These are phyloP conservation scores for Pezicula radicicola DNA, from an alignment of 2,329 filamentous ascomycete species.

Conservation along the genomic window DNA sequence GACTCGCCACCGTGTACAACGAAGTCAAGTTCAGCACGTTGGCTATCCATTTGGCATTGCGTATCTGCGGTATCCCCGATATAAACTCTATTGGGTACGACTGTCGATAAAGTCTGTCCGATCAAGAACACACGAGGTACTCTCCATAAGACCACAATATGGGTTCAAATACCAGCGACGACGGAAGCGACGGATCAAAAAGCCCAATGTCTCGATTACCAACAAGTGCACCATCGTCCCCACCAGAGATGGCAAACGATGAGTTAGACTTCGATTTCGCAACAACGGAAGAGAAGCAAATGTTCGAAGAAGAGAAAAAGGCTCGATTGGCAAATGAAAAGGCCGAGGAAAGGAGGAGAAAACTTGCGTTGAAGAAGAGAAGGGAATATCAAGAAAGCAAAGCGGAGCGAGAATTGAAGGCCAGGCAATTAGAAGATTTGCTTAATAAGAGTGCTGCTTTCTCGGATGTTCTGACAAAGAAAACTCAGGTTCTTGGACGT, in stretches of 20 bases:
- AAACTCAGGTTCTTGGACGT: slow-evolving; percentile 59
- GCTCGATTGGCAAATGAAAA: slow-evolving; percentile 45
- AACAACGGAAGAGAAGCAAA: slow-evolving; percentile 23
- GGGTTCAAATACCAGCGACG: neutral
- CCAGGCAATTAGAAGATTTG: slow-evolving; percentile 55
- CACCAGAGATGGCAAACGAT: slow-evolving; percentile 12
- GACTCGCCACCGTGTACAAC: too few species aligned
- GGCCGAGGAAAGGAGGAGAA: slow-evolving; percentile 30
- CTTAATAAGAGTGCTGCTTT: slow-evolving; percentile 58
- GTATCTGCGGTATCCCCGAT: too few species aligned
- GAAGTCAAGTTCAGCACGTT: too few species aligned
- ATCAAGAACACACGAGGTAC: neutral
- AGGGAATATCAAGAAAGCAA: slow-evolving; percentile 44
- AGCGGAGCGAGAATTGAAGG: slow-evolving; percentile 54
- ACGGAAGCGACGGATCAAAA: neutral
- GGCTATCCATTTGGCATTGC: too few species aligned
- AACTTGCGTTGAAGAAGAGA: slow-evolving; percentile 38
- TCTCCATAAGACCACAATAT: neutral
- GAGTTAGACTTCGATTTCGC: slow-evolving; percentile 15
- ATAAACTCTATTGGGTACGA: too few species aligned
- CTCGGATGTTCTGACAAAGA: slow-evolving; percentile 60
- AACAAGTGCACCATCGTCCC: slow-evolving; percentile 23
- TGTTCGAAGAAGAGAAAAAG: slow-evolving; percentile 41
- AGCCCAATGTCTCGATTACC: slow-evolving; percentile 10
- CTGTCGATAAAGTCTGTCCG: neutral